Conservation (phyloP, 805 yeast genomes). For the Candida michaelii region DNA sequence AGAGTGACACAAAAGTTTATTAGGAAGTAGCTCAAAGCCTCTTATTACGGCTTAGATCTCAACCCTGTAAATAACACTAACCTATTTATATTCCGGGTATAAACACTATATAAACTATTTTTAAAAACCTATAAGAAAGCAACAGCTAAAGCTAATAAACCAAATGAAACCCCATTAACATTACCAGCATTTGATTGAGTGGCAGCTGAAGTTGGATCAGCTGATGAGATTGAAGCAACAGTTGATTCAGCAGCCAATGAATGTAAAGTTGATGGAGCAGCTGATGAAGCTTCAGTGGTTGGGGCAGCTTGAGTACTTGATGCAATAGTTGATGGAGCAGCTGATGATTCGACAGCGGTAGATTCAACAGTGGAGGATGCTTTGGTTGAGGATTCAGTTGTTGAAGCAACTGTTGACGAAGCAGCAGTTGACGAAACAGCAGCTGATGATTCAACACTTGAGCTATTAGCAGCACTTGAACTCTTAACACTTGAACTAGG, state of each 20-base stretch:
- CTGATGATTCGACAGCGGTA: conserved; percentile 1
- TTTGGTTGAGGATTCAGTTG: too few species aligned
- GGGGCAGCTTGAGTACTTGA: conserved; percentile 14
- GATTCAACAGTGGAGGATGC: not conserved
- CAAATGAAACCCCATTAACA: conserved; percentile 31
- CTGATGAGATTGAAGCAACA: not conserved
- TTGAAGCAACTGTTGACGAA: not conserved
- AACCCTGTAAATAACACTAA: not conserved
- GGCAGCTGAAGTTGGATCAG: conserved; percentile 18
- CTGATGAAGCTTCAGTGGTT: conserved; percentile 10
- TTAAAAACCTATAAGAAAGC: conserved; percentile 25
- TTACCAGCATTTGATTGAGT: conserved; percentile 28
- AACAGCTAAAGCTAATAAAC: conserved; percentile 43
- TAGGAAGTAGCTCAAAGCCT: too few species aligned
- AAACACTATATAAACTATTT: conserved; percentile 1
- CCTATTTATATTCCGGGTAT: conserved; percentile 9
- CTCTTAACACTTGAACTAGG: conserved; percentile 27
- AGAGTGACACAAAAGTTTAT: too few species aligned
- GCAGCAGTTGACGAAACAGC: not conserved
- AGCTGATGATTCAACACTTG: conserved; percentile 10
- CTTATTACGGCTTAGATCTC: too few species aligned
- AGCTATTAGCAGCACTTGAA: conserved; percentile 17
- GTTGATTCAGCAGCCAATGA: conserved; percentile 8
- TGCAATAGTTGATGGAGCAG: conserved; percentile 17
- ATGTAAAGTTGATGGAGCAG: conserved; percentile 18